Evolutionary conservation across 164 flowering plant species (phyloP).

Genomic region (Berberis vulgaris): DNA sequence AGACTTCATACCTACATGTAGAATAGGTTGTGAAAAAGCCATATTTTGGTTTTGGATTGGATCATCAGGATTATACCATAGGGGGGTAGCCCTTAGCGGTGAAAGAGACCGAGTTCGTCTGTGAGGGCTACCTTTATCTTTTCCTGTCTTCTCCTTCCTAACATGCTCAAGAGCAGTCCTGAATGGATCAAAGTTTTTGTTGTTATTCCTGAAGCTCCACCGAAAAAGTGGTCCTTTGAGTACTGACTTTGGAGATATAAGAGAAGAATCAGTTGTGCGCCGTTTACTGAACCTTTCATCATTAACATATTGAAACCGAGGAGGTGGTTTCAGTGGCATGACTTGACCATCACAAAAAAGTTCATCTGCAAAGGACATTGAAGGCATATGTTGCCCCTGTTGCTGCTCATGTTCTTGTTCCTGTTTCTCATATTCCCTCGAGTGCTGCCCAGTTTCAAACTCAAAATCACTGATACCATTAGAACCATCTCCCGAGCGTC

Average conservation of each 20-base stretch:
- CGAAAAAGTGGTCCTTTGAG: conserved; percentile 12
- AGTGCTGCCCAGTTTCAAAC: conserved; percentile 25
- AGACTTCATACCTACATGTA: neutral
- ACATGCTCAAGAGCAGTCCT: conserved; percentile 37
- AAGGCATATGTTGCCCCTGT: conserved; percentile 5
- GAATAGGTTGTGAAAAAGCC: neutral
- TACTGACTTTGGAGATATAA: conserved; percentile 13
- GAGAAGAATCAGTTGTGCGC: conserved; percentile 9
- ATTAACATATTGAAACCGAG: conserved; percentile 16
- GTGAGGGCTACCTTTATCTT: conserved; percentile 1
- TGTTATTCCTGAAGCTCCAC: conserved; percentile 14
- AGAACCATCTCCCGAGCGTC: conserved; percentile 2
- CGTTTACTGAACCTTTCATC: neutral
- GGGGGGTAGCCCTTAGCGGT: conserved; percentile 15
- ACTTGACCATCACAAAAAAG: conserved; percentile 29
- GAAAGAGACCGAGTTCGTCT: conserved; percentile 27
- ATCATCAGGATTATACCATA: conserved; percentile 4
- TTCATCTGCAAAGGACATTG: conserved; percentile 46
- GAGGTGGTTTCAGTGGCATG: conserved; percentile 41
- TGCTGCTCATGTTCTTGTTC: conserved; percentile 2
- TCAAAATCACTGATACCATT: conserved; percentile 22
- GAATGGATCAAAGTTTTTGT: conserved; percentile 40
- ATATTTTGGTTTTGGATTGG: neutral
- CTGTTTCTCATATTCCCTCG: neutral
- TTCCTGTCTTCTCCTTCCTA: conserved; percentile 19